Conservation (phyloP, 2,329 filamentous ascomycete species). For the Thelonectria rubi region DNA sequence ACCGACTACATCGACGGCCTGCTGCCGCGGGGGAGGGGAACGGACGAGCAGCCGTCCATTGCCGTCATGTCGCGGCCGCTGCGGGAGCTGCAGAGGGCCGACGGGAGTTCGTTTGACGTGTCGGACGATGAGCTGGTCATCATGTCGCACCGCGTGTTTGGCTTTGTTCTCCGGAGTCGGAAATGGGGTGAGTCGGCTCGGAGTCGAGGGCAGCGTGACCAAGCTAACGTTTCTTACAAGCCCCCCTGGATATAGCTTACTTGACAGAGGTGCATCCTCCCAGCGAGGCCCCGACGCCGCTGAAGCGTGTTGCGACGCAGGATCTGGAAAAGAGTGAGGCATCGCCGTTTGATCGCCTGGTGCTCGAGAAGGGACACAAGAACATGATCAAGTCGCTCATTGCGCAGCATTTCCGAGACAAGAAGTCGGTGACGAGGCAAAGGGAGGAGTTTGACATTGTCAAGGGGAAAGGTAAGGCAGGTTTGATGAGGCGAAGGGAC, state of each 20-base stretch:
- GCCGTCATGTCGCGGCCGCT: background rate
- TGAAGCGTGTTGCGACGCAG: background rate
- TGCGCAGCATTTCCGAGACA: constrained; percentile 45
- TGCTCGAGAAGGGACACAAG: constrained; percentile 39
- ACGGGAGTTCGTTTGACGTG: background rate
- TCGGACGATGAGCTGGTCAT: constrained; percentile 42
- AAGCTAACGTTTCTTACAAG: background rate
- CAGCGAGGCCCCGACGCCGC: too few relatives aligned
- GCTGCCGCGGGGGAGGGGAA: too few relatives aligned
- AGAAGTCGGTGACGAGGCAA: constrained; percentile 14
- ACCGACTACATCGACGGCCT: background rate
- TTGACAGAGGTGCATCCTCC: too few relatives aligned
- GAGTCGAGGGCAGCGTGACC: too few relatives aligned
- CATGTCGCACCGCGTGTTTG: constrained; percentile 47
- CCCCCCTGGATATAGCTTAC: background rate
- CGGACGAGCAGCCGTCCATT: background rate
- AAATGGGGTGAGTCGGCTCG: constrained; percentile 44
- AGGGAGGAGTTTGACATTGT: constrained; percentile 44
- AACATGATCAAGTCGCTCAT: constrained; percentile 44
- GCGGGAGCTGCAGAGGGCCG: background rate
- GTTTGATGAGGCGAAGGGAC: background rate
- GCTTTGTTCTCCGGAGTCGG: constrained; percentile 45
- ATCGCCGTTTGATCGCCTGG: constrained; percentile 41
- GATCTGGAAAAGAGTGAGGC: background rate
- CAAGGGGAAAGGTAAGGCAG: constrained; percentile 44